These are phyloP conservation scores for Apiotrichum mycotoxinovorans DNA, from an alignment of 1,284 basidiomycete species.

Conservation along the genomic window DNA sequence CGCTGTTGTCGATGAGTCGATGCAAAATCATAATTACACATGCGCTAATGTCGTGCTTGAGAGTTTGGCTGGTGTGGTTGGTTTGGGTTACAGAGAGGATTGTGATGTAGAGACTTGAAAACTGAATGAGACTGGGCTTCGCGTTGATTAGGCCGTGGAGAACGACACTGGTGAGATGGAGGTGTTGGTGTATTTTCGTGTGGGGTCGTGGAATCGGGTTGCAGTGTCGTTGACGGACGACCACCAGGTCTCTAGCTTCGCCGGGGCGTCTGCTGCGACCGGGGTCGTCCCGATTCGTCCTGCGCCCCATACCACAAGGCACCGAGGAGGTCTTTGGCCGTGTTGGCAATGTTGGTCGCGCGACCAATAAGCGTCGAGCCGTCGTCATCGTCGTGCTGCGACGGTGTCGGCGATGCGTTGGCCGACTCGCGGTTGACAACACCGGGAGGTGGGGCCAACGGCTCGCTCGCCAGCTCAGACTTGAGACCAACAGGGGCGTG, in stretches of 20 bases:
- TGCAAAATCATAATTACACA: neutral
- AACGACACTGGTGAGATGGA: neutral
- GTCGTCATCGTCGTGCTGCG: slow-evolving; percentile 33
- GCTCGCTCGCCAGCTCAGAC: neutral
- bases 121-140: neutral
- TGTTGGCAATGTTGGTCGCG: slow-evolving; percentile 50
- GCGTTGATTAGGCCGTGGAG: neutral
- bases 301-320: slow-evolving; percentile 47
- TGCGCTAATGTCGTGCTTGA: neutral
- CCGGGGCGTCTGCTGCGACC: neutral
- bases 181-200: neutral
- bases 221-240: neutral
- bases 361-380: slow-evolving; percentile 45
- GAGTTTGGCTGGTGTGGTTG: neutral
- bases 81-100: neutral
- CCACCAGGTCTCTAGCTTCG: neutral
- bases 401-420: slow-evolving; percentile 5
- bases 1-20: neutral
- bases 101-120: neutral
- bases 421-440: neutral
- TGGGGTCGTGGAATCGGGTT: neutral
- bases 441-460: neutral
- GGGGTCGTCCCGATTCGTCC: slow-evolving; percentile 6
- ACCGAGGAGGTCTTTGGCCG: slow-evolving; percentile 51
- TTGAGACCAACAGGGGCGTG: slow-evolving; percentile 25